Conservation (phyloP, 169 alveolate species). For the Amoebophrya sp. region DNA sequence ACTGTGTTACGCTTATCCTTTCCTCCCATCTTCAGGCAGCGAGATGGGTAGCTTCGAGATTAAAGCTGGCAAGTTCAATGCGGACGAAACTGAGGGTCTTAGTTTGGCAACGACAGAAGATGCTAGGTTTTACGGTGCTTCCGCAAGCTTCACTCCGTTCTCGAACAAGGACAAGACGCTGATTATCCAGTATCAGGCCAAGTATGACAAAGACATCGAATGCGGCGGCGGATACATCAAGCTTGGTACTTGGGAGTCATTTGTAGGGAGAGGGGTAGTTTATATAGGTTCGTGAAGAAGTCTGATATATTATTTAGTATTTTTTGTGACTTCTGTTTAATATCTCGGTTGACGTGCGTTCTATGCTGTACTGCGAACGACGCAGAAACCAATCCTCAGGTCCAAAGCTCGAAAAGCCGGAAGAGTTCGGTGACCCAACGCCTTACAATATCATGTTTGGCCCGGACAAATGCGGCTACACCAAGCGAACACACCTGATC, state of each 20-base stretch:
- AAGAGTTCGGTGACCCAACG: slow-evolving; percentile 44
- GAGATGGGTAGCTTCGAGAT: not conserved
- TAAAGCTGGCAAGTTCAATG: not conserved
- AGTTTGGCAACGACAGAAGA: slow-evolving; percentile 16
- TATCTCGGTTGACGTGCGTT: too few relatives aligned
- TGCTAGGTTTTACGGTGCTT: slow-evolving; percentile 37
- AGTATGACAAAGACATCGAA: slow-evolving; percentile 49
- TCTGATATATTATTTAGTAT: too few relatives aligned
- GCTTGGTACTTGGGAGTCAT: not conserved
- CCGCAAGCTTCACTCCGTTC: slow-evolving; percentile 42
- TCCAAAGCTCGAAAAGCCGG: slow-evolving; percentile 36
- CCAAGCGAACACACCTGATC: slow-evolving; percentile 49
- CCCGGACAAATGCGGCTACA: slow-evolving; percentile 50
- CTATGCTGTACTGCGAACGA: too few relatives aligned
- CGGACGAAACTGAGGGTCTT: not conserved
- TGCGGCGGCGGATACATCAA: slow-evolving; percentile 51
- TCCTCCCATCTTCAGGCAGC: too few relatives aligned
- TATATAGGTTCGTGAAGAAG: too few relatives aligned
- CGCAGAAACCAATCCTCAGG: slow-evolving; percentile 18
- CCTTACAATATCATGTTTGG: slow-evolving; percentile 52
- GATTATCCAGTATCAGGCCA: slow-evolving; percentile 47
- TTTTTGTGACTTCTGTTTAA: too few relatives aligned
- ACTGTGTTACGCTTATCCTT: too few relatives aligned
- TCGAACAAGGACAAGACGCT: slow-evolving; percentile 43
- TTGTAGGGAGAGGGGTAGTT: too few relatives aligned